A percentile compares a stretch with the other conserved stretches of the same genome.
Evolutionary conservation across 2,329 filamentous ascomycete genomes (phyloP).

Genomic region (Endothia cerciana): DNA sequence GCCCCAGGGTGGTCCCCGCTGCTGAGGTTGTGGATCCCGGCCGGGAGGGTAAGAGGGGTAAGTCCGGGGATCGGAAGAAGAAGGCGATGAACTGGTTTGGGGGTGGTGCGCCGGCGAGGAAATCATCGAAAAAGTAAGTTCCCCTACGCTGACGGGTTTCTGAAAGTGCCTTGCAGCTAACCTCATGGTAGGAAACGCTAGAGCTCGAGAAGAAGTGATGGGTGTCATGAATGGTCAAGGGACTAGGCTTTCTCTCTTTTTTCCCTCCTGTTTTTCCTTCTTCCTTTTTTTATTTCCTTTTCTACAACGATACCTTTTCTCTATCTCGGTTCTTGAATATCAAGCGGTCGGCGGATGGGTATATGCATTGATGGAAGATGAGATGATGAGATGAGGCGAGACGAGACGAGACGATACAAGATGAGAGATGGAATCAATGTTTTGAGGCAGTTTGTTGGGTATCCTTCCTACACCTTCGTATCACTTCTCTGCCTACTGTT

Average conservation of each 20-base stretch:
- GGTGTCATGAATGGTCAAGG: not conserved
- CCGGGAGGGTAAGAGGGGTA: slow-evolving; percentile 37
- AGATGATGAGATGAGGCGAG: slow-evolving; percentile 4
- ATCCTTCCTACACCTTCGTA: not conserved
- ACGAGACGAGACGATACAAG: slow-evolving; percentile 3
- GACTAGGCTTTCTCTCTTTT: not conserved
- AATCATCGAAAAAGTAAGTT: slow-evolving; percentile 38
- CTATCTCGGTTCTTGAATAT: not conserved
- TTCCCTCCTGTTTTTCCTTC: not conserved
- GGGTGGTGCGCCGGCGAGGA: slow-evolving; percentile 36
- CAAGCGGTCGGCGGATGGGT: not conserved
- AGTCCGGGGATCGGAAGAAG: slow-evolving; percentile 21
- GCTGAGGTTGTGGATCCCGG: slow-evolving; percentile 36
- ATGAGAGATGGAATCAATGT: slow-evolving; percentile 12
- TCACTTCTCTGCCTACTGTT: not conserved
- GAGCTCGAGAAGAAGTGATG: not conserved
- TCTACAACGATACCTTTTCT: slow-evolving; percentile 21
- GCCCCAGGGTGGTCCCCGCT: not conserved
- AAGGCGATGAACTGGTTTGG: slow-evolving; percentile 19
- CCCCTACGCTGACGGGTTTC: not conserved
- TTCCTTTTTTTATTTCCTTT: not conserved
- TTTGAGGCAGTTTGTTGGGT: slow-evolving; percentile 1
- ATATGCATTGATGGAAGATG: slow-evolving; percentile 5
- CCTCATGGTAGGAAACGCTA: not conserved
- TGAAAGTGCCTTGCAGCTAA: not conserved